phyloP scores from a whole-genome alignment of 306 rosid genomes.

The Cucurbita pepo region DNA sequence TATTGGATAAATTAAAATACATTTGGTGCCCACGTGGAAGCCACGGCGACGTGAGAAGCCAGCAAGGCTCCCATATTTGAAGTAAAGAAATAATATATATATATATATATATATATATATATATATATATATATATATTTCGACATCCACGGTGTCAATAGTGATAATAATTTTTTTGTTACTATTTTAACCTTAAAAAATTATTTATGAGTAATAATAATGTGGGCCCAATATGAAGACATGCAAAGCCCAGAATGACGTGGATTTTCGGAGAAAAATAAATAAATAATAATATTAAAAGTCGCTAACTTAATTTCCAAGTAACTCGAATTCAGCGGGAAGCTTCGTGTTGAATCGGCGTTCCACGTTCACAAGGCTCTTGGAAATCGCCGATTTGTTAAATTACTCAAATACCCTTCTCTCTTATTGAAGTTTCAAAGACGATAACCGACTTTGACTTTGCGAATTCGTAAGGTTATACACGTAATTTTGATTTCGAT shows the following conservation, averaged over 20 bases:
- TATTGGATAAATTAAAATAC: not conserved
- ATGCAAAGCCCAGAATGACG: not conserved
- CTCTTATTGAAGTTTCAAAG: not conserved
- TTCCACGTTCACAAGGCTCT: not conserved
- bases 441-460: not conserved
- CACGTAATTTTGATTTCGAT: not conserved
- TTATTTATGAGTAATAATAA: not conserved
- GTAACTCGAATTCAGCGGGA: not conserved
- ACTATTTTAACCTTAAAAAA: too few relatives aligned
- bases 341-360: not conserved
- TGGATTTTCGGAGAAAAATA: not conserved
- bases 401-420: not conserved
- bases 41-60: not conserved
- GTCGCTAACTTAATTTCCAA: slow-evolving; percentile 2
- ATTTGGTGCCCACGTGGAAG: not conserved
- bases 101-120: too few relatives aligned
- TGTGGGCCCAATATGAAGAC: not conserved
- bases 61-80: not conserved
- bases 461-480: not conserved
- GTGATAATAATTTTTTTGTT: too few relatives aligned
- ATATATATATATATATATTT: too few relatives aligned
- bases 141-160: too few relatives aligned
- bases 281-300: not conserved
- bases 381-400: not conserved
- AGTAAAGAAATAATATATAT: too few relatives aligned